These are phyloP conservation scores for Entomortierella chlamydospora DNA, from an alignment of 192 early-diverging fungal species.

Conservation along the genomic window DNA sequence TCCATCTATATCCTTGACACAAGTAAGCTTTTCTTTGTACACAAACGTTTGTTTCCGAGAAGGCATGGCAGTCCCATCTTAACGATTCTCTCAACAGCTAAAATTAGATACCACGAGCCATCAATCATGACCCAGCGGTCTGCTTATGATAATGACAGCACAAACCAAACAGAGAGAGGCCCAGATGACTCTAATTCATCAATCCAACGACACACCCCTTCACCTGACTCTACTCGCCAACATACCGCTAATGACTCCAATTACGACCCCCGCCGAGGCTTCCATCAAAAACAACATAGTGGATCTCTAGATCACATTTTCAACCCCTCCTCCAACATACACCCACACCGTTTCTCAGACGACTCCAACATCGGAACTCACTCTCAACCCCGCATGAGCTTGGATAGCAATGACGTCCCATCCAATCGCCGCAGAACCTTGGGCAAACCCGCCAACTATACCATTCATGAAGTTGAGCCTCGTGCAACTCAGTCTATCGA, in stretches of 20 bases:
- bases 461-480: conserved; percentile 2
- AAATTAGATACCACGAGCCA: conserved; percentile 48
- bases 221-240: conserved; percentile 29
- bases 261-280: conserved; percentile 10
- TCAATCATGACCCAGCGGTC: conserved; percentile 13
- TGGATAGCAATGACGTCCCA: conserved; percentile 18
- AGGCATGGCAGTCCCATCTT: no score
- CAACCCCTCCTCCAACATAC: not conserved
- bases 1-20: conserved; percentile 47
- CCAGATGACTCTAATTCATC: conserved; percentile 13
- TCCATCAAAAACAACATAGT: conserved; percentile 5
- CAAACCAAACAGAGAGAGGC: not conserved
- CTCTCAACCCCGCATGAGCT: conserved; percentile 22
- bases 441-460: conserved; percentile 23
- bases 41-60: no score
- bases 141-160: conserved; percentile 27
- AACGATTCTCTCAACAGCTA: conserved; percentile 14
- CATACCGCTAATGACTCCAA: conserved; percentile 23
- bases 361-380: conserved; percentile 16
- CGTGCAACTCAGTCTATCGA: conserved; percentile 38
- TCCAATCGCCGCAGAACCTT: conserved; percentile 23
- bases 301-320: not conserved
- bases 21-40: conserved; percentile 32
- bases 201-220: conserved; percentile 26
- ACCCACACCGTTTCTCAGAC: conserved; percentile 10